Conservation (phyloP, 176 grass and related monocot species). For the Hordeum vulgare region MorexV3_pseudomolecules_assembly NC_058524.1:80462228-80462727, state of each 20-base stretch:
- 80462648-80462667: not conserved
- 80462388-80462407: constrained; percentile 93
- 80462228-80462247: constrained; percentile 71
- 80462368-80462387: constrained; percentile 95
- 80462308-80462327: constrained; percentile 61
- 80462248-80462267: constrained; percentile 96
- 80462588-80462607: constrained; percentile 12
- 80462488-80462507: not conserved
- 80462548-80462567: not conserved
- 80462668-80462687: not conserved
- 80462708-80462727: constrained; percentile 89
- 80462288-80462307: constrained; percentile 62
- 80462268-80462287: constrained; percentile 75
- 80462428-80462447: not conserved
- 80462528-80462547: constrained; percentile 12
- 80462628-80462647: not conserved
- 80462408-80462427: constrained; percentile 67
- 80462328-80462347: constrained; percentile 84
- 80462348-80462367: constrained; percentile 91
- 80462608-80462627: not conserved
- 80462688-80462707: constrained; percentile 2
- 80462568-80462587: constrained; percentile 8
- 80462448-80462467: not conserved
- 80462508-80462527: not conserved
- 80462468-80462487: not conserved